Evolutionary conservation across 2,329 filamentous ascomycete species (phyloP), one percentile per base, ranked within the genome.

Genomic region (Aureobasidium zeae): DNA sequence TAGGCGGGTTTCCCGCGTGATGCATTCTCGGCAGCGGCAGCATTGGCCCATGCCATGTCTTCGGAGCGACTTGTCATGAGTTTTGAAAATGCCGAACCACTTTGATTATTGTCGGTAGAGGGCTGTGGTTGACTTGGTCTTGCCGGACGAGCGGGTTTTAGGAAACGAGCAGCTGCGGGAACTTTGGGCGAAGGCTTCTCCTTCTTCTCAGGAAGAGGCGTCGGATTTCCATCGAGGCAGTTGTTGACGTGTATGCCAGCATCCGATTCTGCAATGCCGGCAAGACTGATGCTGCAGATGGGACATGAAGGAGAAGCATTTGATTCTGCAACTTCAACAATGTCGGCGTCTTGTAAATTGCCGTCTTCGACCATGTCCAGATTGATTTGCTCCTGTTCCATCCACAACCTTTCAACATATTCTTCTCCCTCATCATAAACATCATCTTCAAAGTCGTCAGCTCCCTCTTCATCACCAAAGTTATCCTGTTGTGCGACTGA

Each of bases 41-140:
- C 91, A 25, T 76, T 78, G 1, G 83, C 80, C 91, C 91, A 98
- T 1, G 91, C 91, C 1, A 79, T 73, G 59, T 94, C 83, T 66
- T 98, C 91, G 4, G 83, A 85, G 55, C 94, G 87, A 5, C 79
- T 79, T 5, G 87, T 85, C 91, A 98, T 98, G 46, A 98, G 71
- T 57, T 85, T 91, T 2, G 83, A 81, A 56, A 98, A 98, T 0
- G 89, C 91, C 3, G 88, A 93, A 15, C 41, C 57, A 52, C 44
- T 58, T 21, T 44, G 58, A 33, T 48, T 61, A 48, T 48, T 42
- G 29, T 63, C 61, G 10, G 68, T 72, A 52, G 93, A 84, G 0
- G 88, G 88, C 55, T 84, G 91, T 5, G 76, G 70, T 60, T 95
- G 89, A 0, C 82, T 86, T 1, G 87, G 85, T 50, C 81, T 78